Base-by-base conservation (phyloP, 2,329 filamentous ascomycete species). In the Trichophyton benhamiae region DNA sequence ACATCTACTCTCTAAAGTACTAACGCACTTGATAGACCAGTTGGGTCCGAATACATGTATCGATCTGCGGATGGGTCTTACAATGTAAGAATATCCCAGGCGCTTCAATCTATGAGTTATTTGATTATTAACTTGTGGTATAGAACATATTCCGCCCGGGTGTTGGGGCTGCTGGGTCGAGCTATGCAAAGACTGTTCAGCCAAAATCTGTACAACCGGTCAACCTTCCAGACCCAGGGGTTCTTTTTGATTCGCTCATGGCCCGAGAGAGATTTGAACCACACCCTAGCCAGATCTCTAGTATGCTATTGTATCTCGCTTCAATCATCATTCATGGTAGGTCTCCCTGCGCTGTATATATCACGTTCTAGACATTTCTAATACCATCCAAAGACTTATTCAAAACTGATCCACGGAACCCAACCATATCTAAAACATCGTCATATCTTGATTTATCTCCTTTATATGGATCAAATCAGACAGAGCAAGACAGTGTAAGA, bases 271-370 rank as follows among this genome's bases (percentile, higher is more conserved):
- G 58, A 30, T 64, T 69, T 44, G 70, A 68, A 38, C 68, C 74
- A 36, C 76, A 79, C 60, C 70, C 72, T 3, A 75, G 74, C 30
- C 77, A 75, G 3, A 66, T 81, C 58, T 81, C 78, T 0, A 75
- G 72, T 33, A 74, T 78, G 67, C 67, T 80, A 3, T 77, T 81
- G 61, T 80, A 80, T 52, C 74, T 79, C 9, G 79, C 79, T 0
- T 77, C 77, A 2, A 77, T 81, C 57, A 79, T 81, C 60, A 81
- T 80, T 20, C 79, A 81, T 63, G 79, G 69, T 71, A 63, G 57
- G 65, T n/a, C 9, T 36, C 30, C 42, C 17, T 15, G 11, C 13
- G 17, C 2, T 7, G 13, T 20, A 8, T 13, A 27, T 2, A n/a
- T n/a, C 25, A 13, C 27, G 17, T 48, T 11, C 13, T 52, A 27